Base-by-base conservation (phyloP, 2,329 filamentous ascomycete genomes). In the Aaosphaeria pasadenensis region DNA sequence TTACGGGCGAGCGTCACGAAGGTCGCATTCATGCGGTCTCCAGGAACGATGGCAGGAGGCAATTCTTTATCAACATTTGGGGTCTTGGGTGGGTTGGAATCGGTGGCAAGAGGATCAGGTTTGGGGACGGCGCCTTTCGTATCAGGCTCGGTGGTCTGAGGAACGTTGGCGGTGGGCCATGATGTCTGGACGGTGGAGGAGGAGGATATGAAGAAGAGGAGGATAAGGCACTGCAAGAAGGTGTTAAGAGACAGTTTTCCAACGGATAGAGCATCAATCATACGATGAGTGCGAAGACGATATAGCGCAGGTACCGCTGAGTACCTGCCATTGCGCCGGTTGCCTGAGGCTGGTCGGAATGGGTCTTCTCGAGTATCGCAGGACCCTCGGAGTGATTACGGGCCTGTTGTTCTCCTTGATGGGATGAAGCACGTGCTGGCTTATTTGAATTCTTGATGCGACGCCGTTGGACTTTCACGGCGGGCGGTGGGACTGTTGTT, bases 1-100 rank as follows among this genome's bases (percentile, higher is more conserved):
- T 99, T 99, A 63, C 94, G 87, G 46, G 94, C 94, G 52, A 99
- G 82, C 24, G 91, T 96, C 45, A 99, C 91, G 66, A 99, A 99
- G 7, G 94, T 99, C 44, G 95, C 94, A 73, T 99, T 99, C 80
- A 95, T 89, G 63, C 89, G 88, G 51, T 85, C 83, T 44, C 87
- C 87, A 7, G 82, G 76, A 11, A 81, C 80, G 31, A 79, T 78
- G 13, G 71, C 66, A 17, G 70, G 62, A 5, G 67, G 63, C n/a
- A 71, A 64, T 13, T 54, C 48, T 28, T 63, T 59, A 30, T 46
- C 58, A 30, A 67, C 5, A 63, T 70, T 48, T 54, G 56, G 48
- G 57, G 63, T 47, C 50, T 51, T 32, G 51, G 43, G n/a, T 46
- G 29, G 11, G 30, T 32, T 42, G 39, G 47, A 29, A 45, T 30